Evolutionary conservation across 2,329 filamentous ascomycete species (phyloP), one percentile per base, ranked within the genome.

Genomic region (Zasmidium cellare): DNA sequence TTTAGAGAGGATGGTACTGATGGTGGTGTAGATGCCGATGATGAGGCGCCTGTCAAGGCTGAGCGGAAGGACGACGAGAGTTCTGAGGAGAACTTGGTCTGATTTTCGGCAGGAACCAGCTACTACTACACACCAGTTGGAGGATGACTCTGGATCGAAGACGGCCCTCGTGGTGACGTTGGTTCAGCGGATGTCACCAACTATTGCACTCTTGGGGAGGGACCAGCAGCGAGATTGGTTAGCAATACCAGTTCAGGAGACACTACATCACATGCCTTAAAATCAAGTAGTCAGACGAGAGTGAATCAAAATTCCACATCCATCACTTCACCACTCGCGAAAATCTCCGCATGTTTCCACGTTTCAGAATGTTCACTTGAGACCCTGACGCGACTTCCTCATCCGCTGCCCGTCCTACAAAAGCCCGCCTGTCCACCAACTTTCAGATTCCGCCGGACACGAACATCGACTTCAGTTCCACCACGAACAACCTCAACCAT

Each of bases 1-100:
- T 41, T 5, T n/a, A 9, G 35, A 41, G 35, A 18, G 35, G 7
- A 9, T 41, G 35, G 7, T 41, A 14, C 35, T 18, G 24, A 51
- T 22, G 50, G 24, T 1, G 3, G 18, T 35, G 25, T 45, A 35
- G 55, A 41, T 31, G 35, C 35, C 35, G 35, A 41, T 14, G 35
- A 41, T 41, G 35, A 41, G 35, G 16, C 16, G 3, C 12, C 35
- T 3, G 35, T 41, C 35, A 41, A 41, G 35, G 35, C 35, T 18
- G 12, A 41, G 35, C 11, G 19, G n/a, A 22, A 41, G 11, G 41
- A 31, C 14, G 49, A 46, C 25, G 50, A 53, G 12, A 52, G 56
- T 5, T 9, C 7, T 45, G 58, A 18, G 35, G 51, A 53, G n/a
- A 55, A 58, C 2, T 51, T 60, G 53, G 38, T 44, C 20, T 60